Base-by-base conservation (phyloP, 805 yeast genomes). In the Ogataea angusta region DNA sequence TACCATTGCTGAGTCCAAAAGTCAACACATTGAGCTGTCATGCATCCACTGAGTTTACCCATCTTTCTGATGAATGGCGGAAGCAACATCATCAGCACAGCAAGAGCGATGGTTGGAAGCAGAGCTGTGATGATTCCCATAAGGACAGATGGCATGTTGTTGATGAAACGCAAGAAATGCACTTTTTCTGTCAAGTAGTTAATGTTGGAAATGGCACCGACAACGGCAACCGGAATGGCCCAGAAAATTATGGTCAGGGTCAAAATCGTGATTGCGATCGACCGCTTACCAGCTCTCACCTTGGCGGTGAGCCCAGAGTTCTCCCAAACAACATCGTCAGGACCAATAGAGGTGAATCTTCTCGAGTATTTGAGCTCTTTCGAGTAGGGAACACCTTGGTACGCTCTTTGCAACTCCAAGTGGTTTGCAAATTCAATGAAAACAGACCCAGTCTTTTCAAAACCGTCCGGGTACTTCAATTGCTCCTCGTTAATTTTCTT, bases 211-310 rank as follows among this genome's bases (percentile, higher is more conserved):
- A 93, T 82, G 53, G 80, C 75, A 76, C 98, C 98, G 37, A 91
- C 96, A 55, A 88, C 89, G n/a, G 97, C 95, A 28, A 91, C 97
- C 8, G 99, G 99, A 53, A 91, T 80, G 30, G 95, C 82, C 98
- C 98, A 91, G 66, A 89, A 88, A 34, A 91, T 76, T 46, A 91
- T 79, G 63, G 82, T 68, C 43, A 77, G 54, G 18, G 85, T 78
- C 55, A 85, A 70, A 36, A 88, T 67, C 12, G 85, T 69, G 40
- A 69, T 71, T 2, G 95, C 91, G 39, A 74, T 66, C 17, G 75
- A 42, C 43, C 70, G 72, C 67, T 80, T 82, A 16, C 74, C 47
- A 31, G 72, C 59, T 62, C 95, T 78, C 56, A 72, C 73, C 46
- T 66, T 65, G 60, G 78, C 72, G 9, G 76, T 67, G 54, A 81